A percentile compares a stretch with the other conserved stretches of the same genome.
Conservation (phyloP, 768 basidiomycete genomes). For the Suillus variegatus region DNA sequence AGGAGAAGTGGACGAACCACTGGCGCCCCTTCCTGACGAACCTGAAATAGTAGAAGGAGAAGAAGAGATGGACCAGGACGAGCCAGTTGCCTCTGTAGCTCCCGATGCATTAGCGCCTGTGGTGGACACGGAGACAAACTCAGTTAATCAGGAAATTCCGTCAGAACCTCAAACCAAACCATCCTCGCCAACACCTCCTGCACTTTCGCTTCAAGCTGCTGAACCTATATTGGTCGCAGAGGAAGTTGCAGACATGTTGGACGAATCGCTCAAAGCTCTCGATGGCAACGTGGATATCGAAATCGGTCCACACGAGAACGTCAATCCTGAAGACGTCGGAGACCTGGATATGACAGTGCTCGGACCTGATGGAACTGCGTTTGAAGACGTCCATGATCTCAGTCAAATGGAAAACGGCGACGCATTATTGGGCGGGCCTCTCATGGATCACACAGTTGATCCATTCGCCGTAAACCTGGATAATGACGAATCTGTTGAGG, state of each 20-base stretch:
- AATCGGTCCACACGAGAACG: conserved; percentile 36
- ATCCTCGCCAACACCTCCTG: conserved; percentile 69
- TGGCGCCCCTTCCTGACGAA: conserved; percentile 78
- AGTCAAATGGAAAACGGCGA: conserved; percentile 57
- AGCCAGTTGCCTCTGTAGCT: conserved; percentile 42
- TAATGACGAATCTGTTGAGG: neutral
- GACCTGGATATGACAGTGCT: conserved; percentile 65
- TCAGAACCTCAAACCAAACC: conserved; percentile 62
- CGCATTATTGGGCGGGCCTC: conserved; percentile 55
- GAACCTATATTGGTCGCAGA: conserved; percentile 45
- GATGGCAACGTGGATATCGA: conserved; percentile 47
- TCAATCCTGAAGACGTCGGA: conserved; percentile 38
- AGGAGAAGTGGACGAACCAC: conserved; percentile 73
- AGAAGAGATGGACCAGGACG: conserved; percentile 77
- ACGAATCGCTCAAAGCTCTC: conserved; percentile 57
- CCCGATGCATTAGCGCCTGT: conserved; percentile 35
- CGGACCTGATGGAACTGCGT: conserved; percentile 63
- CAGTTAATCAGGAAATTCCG: conserved; percentile 36
- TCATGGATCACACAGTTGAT: conserved; percentile 62
- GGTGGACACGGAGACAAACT: conserved; percentile 40
- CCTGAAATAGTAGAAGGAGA: conserved; percentile 74
- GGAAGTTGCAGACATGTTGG: conserved; percentile 45
- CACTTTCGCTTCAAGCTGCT: conserved; percentile 48
- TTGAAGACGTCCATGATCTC: conserved; percentile 54
- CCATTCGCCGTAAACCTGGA: conserved; percentile 46